Conservation (phyloP, 2,329 filamentous ascomycete genomes). For the Colletotrichum sp. region DNA sequence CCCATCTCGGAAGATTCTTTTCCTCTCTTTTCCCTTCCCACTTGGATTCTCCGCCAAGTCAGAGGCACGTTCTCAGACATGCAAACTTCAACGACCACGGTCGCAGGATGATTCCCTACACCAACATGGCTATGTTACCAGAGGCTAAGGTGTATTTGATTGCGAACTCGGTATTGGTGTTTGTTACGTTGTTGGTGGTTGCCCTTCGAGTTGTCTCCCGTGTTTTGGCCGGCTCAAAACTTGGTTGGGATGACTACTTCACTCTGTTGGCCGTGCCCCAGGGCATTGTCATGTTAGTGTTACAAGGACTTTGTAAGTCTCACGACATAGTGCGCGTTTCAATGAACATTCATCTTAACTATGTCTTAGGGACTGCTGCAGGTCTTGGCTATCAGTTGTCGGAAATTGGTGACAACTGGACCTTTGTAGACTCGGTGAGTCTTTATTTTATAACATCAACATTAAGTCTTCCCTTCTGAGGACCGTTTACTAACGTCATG, state of each 20-base stretch:
- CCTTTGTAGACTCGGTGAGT: background rate
- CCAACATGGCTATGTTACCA: background rate
- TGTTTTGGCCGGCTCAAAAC: slow-evolving; percentile 26
- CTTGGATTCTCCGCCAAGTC: background rate
- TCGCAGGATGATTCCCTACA: background rate
- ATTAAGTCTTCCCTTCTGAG: background rate
- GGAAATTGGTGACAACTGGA: background rate
- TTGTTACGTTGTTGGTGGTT: slow-evolving; percentile 27
- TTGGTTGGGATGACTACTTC: slow-evolving; percentile 44
- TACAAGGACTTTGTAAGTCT: slow-evolving; percentile 35
- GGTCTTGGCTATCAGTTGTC: slow-evolving; percentile 26
- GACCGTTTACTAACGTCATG: background rate
- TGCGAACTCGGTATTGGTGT: slow-evolving; percentile 24
- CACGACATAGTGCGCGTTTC: background rate
- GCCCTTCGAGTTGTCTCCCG: slow-evolving; percentile 30
- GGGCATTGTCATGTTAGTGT: slow-evolving; percentile 31
- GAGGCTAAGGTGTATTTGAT: slow-evolving; percentile 29
- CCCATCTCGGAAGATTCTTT: background rate
- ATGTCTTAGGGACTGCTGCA: slow-evolving; percentile 23
- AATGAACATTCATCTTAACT: background rate
- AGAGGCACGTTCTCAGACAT: background rate
- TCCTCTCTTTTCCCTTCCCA: background rate
- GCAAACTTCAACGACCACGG: background rate
- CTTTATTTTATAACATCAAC: background rate
- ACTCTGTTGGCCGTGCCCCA: slow-evolving; percentile 37